A percentile compares a stretch with the other conserved stretches of the same genome.
These are phyloP conservation scores for Phylloporus gajari DNA, from an alignment of 1,284 basidiomycete species.

Conservation along the genomic window DNA sequence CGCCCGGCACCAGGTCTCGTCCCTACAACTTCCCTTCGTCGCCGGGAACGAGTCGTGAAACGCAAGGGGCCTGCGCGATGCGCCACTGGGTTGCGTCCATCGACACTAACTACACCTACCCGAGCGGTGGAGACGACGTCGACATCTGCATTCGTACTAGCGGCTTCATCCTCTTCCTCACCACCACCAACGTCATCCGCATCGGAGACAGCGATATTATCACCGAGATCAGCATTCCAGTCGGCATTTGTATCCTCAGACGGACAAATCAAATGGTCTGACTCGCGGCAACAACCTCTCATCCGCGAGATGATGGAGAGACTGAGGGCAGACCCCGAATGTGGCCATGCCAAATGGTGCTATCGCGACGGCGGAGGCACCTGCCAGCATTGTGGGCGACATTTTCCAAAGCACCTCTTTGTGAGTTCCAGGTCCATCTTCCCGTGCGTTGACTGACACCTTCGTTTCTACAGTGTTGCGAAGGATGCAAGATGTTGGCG, in stretches of 20 bases:
- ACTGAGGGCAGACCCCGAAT: not conserved
- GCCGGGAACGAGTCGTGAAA: no score
- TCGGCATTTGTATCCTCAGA: not conserved
- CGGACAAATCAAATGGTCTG: not conserved
- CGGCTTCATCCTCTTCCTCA: no score
- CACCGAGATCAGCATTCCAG: no score
- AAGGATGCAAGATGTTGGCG: slow-evolving; percentile 41
- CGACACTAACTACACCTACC: not conserved
- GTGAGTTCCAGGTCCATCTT: no score
- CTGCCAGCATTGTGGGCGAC: slow-evolving; percentile 48
- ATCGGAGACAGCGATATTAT: no score
- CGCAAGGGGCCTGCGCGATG: no score
- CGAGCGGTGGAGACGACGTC: no score
- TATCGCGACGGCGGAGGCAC: slow-evolving; percentile 41
- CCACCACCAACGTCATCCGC: not conserved
- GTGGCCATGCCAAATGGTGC: slow-evolving; percentile 28
- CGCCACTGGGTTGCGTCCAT: not conserved
- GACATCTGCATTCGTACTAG: no score
- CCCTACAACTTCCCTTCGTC: no score
- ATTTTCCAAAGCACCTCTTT: slow-evolving; percentile 45
- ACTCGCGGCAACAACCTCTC: not conserved
- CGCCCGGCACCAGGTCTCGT: no score
- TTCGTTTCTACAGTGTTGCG: no score
- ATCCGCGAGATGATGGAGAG: not conserved
- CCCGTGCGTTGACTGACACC: no score